These are phyloP conservation scores for Botryosphaeria agaves DNA, from an alignment of 2,329 filamentous ascomycete species.

Conservation along the genomic window DNA sequence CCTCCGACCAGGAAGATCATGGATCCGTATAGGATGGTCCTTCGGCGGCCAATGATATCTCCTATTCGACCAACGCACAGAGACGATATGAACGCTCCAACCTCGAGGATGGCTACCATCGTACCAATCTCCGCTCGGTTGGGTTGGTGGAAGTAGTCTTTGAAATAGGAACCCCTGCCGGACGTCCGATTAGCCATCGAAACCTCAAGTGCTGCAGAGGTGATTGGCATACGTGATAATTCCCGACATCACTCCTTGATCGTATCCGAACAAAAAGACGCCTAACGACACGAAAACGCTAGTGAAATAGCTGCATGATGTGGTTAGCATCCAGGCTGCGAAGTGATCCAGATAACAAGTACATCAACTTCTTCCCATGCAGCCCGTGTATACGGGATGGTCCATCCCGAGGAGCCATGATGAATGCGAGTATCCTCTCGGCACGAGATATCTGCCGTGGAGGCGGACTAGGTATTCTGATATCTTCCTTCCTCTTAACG, in stretches of 20 bases:
- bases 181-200: no score
- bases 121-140: conserved; percentile 78
- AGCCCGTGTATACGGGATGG: conserved; percentile 69
- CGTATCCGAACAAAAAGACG: conserved; percentile 79
- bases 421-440: conserved; percentile 55
- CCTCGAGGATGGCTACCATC: conserved; percentile 92
- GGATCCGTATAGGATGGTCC: conserved; percentile 85
- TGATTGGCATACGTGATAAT: conserved; percentile 44
- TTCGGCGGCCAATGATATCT: conserved; percentile 76
- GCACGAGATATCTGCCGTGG: conserved; percentile 45
- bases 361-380: conserved; percentile 90
- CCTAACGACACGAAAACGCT: conserved; percentile 79
- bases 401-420: conserved; percentile 67
- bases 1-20: conserved; percentile 75
- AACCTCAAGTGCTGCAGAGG: no score
- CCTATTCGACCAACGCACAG: conserved; percentile 74
- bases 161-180: conserved; percentile 66
- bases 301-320: conserved; percentile 60
- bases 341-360: conserved; percentile 24
- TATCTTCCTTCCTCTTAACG: conserved; percentile 51
- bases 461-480: conserved; percentile 56
- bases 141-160: conserved; percentile 82
- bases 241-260: conserved; percentile 77
- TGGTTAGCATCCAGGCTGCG: conserved; percentile 10
- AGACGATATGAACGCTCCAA: conserved; percentile 84